A percentile compares a stretch with the other conserved stretches of the same genome.
Conservation (phyloP, 352 stramenopile species). For the Pythium grandisporangium region DNA sequence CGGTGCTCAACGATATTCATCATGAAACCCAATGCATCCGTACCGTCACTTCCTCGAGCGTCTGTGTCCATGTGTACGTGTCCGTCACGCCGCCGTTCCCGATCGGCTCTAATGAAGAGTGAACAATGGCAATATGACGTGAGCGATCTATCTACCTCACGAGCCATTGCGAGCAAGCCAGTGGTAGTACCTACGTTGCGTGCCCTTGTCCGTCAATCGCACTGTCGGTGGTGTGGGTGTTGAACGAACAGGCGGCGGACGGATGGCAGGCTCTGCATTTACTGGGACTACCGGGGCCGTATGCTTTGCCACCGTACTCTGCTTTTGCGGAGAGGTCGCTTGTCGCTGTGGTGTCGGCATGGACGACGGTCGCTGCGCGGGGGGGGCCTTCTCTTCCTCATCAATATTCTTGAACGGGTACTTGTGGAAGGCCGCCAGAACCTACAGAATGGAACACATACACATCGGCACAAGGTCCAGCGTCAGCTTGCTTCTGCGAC, state of each 20-base stretch:
- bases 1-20: too few relatives aligned
- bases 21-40: conserved; percentile 4
- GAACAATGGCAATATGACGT: too few relatives aligned
- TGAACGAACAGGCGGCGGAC: too few relatives aligned
- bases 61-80: conserved; percentile 98
- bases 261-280: too few relatives aligned
- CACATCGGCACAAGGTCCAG: not conserved
- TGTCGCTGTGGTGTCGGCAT: conserved; percentile 9
- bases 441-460: conserved; percentile 9
- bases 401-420: conserved; percentile 55
- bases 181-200: conserved; percentile 70
- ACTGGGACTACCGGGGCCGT: too few relatives aligned
- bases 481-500: not conserved
- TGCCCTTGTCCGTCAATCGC: conserved; percentile 38
- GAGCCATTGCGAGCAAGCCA: too few relatives aligned
- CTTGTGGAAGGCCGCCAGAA: conserved; percentile 57
- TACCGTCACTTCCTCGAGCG: conserved; percentile 91
- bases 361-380: conserved; percentile 2
- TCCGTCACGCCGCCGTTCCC: conserved; percentile 85
- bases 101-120: conserved; percentile 79
- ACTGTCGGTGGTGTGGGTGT: too few relatives aligned
- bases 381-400: not conserved
- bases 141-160: too few relatives aligned
- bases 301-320: too few relatives aligned
- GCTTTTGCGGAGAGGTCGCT: too few relatives aligned